Evolutionary conservation across 1,284 basidiomycete genomes (phyloP).

Genomic region (Afroboletus lepidellus): DNA sequence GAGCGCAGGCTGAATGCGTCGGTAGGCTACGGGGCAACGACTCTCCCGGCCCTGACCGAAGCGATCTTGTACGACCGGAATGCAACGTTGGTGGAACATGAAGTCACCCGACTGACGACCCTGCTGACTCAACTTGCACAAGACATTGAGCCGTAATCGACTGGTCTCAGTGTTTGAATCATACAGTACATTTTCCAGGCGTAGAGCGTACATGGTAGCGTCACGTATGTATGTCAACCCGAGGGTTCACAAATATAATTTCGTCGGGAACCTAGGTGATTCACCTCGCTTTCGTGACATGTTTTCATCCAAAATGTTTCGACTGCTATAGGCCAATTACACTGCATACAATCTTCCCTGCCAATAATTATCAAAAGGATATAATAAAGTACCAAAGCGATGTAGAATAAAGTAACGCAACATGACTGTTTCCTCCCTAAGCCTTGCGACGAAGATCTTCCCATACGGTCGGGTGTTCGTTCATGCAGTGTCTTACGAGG

Average conservation of each 20-base stretch:
- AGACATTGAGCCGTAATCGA: constrained; percentile 32
- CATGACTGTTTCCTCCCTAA: background rate
- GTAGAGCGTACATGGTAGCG: no score
- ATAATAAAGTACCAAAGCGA: constrained; percentile 15
- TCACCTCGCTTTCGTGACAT: no score
- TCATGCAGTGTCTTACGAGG: constrained; percentile 35
- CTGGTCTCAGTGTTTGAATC: background rate
- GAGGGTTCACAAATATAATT: no score
- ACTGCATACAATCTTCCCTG: background rate
- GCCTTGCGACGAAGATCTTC: constrained; percentile 24
- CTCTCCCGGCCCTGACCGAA: constrained; percentile 82
- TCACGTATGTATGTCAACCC: no score
- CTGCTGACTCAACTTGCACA: constrained; percentile 56
- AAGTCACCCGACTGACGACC: constrained; percentile 59
- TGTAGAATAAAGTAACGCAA: constrained; percentile 11
- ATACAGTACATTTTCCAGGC: no score
- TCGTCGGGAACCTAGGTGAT: no score
- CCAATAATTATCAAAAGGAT: constrained; percentile 18
- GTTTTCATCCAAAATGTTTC: background rate
- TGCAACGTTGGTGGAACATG: constrained; percentile 56
- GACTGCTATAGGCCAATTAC: constrained; percentile 11
- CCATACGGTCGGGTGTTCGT: constrained; percentile 31
- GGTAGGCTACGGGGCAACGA: constrained; percentile 82
- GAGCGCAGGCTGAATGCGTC: background rate
- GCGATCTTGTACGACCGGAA: constrained; percentile 69